phyloP scores from a whole-genome alignment of 2,329 filamentous ascomycete species.

The Chalaropsis thielavioides region DNA sequence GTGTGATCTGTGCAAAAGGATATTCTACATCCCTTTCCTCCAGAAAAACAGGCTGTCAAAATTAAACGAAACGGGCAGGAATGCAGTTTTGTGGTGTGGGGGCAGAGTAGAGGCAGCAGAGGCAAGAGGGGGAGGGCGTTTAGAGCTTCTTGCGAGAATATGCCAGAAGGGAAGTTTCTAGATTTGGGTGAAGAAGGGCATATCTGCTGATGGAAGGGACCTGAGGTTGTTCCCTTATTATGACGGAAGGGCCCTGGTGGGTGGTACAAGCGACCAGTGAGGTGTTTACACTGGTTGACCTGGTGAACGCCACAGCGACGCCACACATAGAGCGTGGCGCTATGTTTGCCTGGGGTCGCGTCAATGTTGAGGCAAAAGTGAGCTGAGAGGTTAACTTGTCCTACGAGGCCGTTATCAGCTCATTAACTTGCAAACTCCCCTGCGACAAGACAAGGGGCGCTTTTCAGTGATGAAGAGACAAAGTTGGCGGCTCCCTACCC shows the following conservation, averaged over 20 bases:
- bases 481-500: too few relatives aligned
- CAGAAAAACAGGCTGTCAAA: slow-evolving; percentile 6
- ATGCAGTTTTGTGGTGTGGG: neutral
- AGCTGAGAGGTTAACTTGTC: too few relatives aligned
- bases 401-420: too few relatives aligned
- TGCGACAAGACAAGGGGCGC: too few relatives aligned
- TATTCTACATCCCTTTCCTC: slow-evolving; percentile 26
- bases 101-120: neutral
- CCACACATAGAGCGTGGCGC: neutral
- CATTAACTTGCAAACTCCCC: too few relatives aligned
- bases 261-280: neutral
- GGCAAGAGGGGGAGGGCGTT: neutral
- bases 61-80: slow-evolving; percentile 2
- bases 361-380: too few relatives aligned
- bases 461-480: too few relatives aligned
- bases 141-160: neutral
- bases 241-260: neutral
- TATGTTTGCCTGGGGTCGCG: neutral
- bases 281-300: slow-evolving; percentile 14
- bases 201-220: neutral
- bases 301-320: slow-evolving; percentile 13
- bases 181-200: neutral
- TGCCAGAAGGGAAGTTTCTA: neutral
- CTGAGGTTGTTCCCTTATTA: neutral
- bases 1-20: slow-evolving; percentile 27